Evolutionary conservation across 1,284 basidiomycete species (phyloP).

Genomic region (Irpex lacteus): DNA sequence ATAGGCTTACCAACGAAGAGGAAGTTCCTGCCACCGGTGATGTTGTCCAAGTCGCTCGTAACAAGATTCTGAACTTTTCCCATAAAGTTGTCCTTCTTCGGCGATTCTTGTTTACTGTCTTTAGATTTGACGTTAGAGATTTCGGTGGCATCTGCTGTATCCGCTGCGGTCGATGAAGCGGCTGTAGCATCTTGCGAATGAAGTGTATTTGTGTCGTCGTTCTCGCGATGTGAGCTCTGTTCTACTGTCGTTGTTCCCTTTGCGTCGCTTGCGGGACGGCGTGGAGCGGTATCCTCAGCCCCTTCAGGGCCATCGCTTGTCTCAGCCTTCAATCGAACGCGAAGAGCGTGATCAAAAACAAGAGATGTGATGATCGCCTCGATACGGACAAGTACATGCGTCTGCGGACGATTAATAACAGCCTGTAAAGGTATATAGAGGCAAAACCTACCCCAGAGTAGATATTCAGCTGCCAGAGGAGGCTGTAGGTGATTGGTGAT

Average conservation of each 20-base stretch:
- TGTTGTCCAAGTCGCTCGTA: slow-evolving; percentile 30
- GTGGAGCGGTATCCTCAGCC: slow-evolving; percentile 11
- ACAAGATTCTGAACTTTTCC: slow-evolving; percentile 46
- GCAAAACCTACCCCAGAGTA: slow-evolving; percentile 34
- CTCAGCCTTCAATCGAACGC: slow-evolving; percentile 63
- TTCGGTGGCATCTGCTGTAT: slow-evolving; percentile 1
- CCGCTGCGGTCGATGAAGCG: slow-evolving; percentile 5
- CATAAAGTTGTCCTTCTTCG: slow-evolving; percentile 31
- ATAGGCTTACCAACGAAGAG: slow-evolving; percentile 20
- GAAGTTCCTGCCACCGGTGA: slow-evolving; percentile 29
- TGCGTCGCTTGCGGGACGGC: neutral
- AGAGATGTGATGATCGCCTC: slow-evolving; percentile 70
- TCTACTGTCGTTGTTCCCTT: slow-evolving; percentile 15
- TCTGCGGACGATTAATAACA: slow-evolving; percentile 21
- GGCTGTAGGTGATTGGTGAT: slow-evolving; percentile 44
- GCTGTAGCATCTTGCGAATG: slow-evolving; percentile 6
- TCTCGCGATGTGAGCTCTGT: slow-evolving; percentile 16
- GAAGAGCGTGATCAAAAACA: slow-evolving; percentile 67
- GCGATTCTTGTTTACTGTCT: slow-evolving; percentile 6
- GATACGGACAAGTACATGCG: slow-evolving; percentile 46
- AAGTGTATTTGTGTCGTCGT: slow-evolving; percentile 9
- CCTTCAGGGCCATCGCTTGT: slow-evolving; percentile 20
- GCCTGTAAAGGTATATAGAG: neutral
- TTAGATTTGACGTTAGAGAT: neutral
- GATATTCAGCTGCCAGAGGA: slow-evolving; percentile 45